Conservation (phyloP, 2,329 filamentous ascomycete genomes). For the Aspergillus ruber region DNA sequence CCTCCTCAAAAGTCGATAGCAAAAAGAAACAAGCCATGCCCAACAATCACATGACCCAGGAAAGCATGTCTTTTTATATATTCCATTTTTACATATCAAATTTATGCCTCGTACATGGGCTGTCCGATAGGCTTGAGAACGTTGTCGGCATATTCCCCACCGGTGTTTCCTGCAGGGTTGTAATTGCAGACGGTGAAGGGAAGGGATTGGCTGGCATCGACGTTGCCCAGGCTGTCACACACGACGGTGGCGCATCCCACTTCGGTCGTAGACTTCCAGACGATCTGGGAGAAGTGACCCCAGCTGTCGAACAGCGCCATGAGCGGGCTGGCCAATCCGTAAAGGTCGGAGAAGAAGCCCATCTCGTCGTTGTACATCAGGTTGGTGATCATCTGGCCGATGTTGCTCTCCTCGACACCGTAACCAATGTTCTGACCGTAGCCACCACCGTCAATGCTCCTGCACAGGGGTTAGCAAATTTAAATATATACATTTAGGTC, state of each 20-base stretch:
- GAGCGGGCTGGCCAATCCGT: slow-evolving; percentile 54
- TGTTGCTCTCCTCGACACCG: slow-evolving; percentile 49
- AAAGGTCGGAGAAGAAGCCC: slow-evolving; percentile 49
- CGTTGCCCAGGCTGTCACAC: slow-evolving; percentile 42
- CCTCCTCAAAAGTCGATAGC: not conserved
- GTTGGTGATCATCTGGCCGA: slow-evolving; percentile 66
- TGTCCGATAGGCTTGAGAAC: slow-evolving; percentile 40
- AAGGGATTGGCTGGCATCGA: slow-evolving; percentile 39
- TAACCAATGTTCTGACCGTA: slow-evolving; percentile 94
- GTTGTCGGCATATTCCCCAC: slow-evolving; percentile 48
- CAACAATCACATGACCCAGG: not conserved
- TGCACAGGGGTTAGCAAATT: slow-evolving; percentile 8
- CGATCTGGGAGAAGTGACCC: slow-evolving; percentile 71
- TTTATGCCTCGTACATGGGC: slow-evolving; percentile 28
- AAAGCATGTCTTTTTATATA: too few species aligned
- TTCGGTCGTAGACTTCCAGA: slow-evolving; percentile 58
- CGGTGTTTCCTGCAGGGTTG: slow-evolving; percentile 57
- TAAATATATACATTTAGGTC: slow-evolving; percentile 24
- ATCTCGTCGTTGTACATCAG: slow-evolving; percentile 87
- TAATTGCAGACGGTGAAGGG: slow-evolving; percentile 90
- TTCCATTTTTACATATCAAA: not conserved
- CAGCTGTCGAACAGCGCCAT: slow-evolving; percentile 58
- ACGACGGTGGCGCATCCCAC: slow-evolving; percentile 56
- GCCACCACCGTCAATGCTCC: slow-evolving; percentile 50
- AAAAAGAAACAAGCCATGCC: not conserved